Evolutionary conservation across 2,329 filamentous ascomycete species (phyloP).

Genomic region (Trichoderma gracile): DNA sequence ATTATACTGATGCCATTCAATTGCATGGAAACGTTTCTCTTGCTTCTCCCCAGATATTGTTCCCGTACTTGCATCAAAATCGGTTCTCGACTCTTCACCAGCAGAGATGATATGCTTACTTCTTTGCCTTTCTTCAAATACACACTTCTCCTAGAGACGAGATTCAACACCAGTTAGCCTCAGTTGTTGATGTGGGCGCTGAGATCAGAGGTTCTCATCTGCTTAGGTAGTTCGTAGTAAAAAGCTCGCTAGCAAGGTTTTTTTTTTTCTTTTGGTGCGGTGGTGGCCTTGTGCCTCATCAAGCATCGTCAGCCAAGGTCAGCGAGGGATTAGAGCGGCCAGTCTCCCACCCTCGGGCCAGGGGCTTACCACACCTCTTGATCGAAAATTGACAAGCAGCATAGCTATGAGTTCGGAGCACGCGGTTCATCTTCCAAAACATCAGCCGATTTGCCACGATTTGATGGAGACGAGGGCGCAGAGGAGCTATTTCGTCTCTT

Average conservation of each 20-base stretch:
- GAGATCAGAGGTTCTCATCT: slow-evolving; percentile 34
- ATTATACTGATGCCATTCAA: no score
- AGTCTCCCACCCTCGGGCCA: slow-evolving; percentile 5
- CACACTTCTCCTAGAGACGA: slow-evolving; percentile 8
- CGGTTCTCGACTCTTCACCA: neutral
- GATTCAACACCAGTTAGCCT: slow-evolving; percentile 30
- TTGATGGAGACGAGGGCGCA: slow-evolving; percentile 52
- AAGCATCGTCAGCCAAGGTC: slow-evolving; percentile 25
- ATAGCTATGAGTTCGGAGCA: slow-evolving; percentile 29
- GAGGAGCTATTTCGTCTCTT: slow-evolving; percentile 55
- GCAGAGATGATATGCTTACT: no score
- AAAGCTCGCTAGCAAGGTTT: slow-evolving; percentile 1
- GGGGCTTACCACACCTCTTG: slow-evolving; percentile 33
- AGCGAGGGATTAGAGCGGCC: slow-evolving; percentile 9
- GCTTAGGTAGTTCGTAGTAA: neutral
- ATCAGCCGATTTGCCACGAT: slow-evolving; percentile 59
- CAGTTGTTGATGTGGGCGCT: slow-evolving; percentile 9
- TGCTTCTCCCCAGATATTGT: no score
- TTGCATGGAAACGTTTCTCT: no score
- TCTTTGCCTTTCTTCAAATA: neutral
- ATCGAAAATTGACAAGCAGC: slow-evolving; percentile 24
- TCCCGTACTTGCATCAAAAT: neutral
- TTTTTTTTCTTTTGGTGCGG: slow-evolving; percentile 11
- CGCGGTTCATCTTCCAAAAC: slow-evolving; percentile 43
- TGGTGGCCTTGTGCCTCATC: slow-evolving; percentile 25